Percentiles rank a stretch among this genome's conserved stretches.
phyloP scores from a whole-genome alignment of 495 filamentous ascomycete species.

The Polyplosphaeria fusca region DNA sequence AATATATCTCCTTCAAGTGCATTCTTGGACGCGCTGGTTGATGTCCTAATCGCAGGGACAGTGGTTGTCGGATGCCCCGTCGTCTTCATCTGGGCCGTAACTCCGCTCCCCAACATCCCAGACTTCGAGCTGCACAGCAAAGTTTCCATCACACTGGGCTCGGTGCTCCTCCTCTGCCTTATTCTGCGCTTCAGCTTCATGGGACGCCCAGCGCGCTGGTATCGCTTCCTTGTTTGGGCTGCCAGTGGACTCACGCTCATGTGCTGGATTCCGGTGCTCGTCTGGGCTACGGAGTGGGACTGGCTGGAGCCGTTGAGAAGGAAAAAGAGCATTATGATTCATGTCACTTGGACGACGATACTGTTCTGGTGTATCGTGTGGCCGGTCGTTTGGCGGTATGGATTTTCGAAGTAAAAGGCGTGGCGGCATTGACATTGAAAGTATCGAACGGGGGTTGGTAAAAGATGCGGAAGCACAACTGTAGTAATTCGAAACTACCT shows the following conservation, averaged over 20 bases:
- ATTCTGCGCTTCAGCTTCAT: no score
- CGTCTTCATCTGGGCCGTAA: background rate
- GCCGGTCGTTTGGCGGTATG: background rate
- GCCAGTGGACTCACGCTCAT: background rate
- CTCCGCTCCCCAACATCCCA: background rate
- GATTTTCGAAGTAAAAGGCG: no score
- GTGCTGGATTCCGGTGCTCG: background rate
- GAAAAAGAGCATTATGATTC: background rate
- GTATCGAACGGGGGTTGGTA: no score
- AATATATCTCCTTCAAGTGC: no score
- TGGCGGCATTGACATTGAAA: no score
- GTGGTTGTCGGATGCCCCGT: background rate
- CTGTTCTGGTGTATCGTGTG: background rate
- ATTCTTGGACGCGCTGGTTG: background rate
- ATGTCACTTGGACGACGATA: background rate
- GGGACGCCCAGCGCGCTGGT: no score
- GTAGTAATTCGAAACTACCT: no score
- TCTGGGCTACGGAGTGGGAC: background rate
- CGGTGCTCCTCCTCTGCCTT: background rate
- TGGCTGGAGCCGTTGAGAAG: background rate
- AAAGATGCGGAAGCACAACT: no score
- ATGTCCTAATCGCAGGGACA: background rate
- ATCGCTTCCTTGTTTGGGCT: no score
- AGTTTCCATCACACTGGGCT: background rate
- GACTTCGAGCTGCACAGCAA: background rate